Base-by-base conservation (phyloP, 768 basidiomycete species). In the Lactarius trivialis region DNA sequence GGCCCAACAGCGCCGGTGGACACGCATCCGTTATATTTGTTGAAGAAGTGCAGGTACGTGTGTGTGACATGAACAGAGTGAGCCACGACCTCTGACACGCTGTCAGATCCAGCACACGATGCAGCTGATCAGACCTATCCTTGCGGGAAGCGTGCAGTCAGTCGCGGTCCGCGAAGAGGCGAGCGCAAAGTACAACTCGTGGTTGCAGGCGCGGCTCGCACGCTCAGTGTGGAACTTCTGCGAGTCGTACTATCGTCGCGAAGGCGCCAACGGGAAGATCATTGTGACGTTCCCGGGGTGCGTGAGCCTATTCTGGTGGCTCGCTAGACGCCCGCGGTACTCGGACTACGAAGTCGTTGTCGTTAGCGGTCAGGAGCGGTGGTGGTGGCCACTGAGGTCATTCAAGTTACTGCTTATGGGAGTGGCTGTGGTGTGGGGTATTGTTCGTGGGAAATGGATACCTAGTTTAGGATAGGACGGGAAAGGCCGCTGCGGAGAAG, bases 11-110 rank as follows among this genome's bases (percentile, higher is more conserved):
- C 36, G 79, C 78, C 32, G 76, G 81, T 8, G 84, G 83, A 15
- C 84, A 85, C 66, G 80, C 79, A 9, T 85, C 84, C 28, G 76
- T 82, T 37, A 75, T 85, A 52, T 84, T 81, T 68, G 76, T 75
- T 56, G 76, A 81, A 64, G 84, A 85, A 69, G 73, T 77, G 7
- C 82, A 85, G 78, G 83, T 81, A 49, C 7, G 64, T 33, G 36
- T 50, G 21, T 17, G 14, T 17, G 11, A n/a, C n/a, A n/a, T 34
- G 19, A n/a, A 43, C 41, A 14, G n/a, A n/a, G 45, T 5, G 21
- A n/a, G 36, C 14, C 7, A n/a, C 41, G 41, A 41, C 28, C 17
- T 15, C 37, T 60, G 54, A 64, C 43, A 17, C 7, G 5, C 32
- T 43, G 17, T 37, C 65, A 84, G 84, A 81, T 84, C 69, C 71